Evolutionary conservation across 1,139 yeast species (phyloP), one percentile per base, ranked within the genome.

Genomic region (Yamadazyma epiphylla): DNA sequence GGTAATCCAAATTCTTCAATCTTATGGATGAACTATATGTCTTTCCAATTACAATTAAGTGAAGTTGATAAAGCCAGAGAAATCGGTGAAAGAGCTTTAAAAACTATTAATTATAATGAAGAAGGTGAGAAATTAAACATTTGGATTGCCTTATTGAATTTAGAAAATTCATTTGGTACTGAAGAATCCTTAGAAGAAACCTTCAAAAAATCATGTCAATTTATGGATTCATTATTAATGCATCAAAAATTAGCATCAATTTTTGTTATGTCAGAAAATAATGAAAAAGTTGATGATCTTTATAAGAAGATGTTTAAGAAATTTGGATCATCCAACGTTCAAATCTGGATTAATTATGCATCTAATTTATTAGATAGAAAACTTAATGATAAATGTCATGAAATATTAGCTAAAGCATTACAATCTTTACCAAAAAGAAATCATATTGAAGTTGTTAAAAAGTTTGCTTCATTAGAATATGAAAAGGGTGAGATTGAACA

Each of bases 11-110:
- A 87, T 63, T 86, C 96, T 3, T 89, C 98, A 2, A 76, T 89
- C 30, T 63, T 88, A 43, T 91, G 98, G 98, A 89, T 91, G 87
- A 87, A 89, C 60, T 91, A 85, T 60, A 91, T 94, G 96, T 91
- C 97, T 3, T 91, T 89, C 83, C 95, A 88, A 60, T 71, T 91
- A 43, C 96, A 89, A 58, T 70, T 91, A 43, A 84, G 95, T 65
- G 98, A 91, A 55, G 67, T 88, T 37, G 96, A 89, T 32, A 87
- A 84, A 60, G 96, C 97, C 9, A 78, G 98, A 47, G 95, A 86
- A 55, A 77, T 91, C 45, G 97, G 86, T 28, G 85, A 83, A 49
- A 77, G 98, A 42, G 98, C 97, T 4, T 71, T 91, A 50, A 86
- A 85, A 63, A 82, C 94, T 7, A 91, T 91, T 46, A 80, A 77